A percentile compares a stretch with the other conserved stretches of the same genome.
Conservation (phyloP, 2,329 filamentous ascomycete genomes). For the Cladosporium sp. region DNA sequence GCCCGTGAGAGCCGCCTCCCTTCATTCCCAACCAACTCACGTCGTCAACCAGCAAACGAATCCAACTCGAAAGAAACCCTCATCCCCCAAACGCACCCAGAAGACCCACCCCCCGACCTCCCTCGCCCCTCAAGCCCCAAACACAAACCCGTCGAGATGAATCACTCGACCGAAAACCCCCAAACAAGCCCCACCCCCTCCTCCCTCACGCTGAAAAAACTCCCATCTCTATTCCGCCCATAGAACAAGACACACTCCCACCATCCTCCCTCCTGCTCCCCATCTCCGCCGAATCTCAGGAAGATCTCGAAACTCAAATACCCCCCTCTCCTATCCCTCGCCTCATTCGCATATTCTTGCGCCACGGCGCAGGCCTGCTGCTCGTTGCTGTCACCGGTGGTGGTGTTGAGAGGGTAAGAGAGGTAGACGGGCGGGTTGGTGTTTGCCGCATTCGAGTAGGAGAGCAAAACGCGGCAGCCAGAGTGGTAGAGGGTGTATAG, state of each 20-base stretch:
- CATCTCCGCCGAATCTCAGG: not conserved
- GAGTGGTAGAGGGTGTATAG: not conserved
- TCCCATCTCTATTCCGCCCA: not conserved
- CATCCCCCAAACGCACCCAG: too few relatives aligned
- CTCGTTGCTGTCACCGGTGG: too few relatives aligned
- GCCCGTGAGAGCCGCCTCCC: too few relatives aligned
- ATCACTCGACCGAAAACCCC: not conserved
- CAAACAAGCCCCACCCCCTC: conserved; percentile 6
- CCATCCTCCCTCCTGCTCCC: not conserved
- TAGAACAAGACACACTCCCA: conserved; percentile 13
- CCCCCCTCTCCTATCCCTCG: conserved; percentile 1
- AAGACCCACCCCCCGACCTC: too few relatives aligned
- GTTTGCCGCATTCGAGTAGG: conserved; percentile 8
- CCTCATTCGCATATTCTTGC: not conserved
- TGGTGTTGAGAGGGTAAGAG: not conserved
- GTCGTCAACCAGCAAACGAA: too few relatives aligned
- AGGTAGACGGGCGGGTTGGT: conserved; percentile 7
- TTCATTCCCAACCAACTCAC: too few relatives aligned
- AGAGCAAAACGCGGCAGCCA: not conserved
- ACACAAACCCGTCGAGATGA: too few relatives aligned
- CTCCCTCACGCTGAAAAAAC: conserved; percentile 2
- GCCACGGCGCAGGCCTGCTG: conserved; percentile 1
- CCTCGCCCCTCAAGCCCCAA: too few relatives aligned
- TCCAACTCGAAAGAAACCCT: too few relatives aligned
- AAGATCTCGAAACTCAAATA: conserved; percentile 9